Evolutionary conservation across 768 basidiomycete genomes (phyloP).

Genomic region (Chalciporus piperatus): DNA sequence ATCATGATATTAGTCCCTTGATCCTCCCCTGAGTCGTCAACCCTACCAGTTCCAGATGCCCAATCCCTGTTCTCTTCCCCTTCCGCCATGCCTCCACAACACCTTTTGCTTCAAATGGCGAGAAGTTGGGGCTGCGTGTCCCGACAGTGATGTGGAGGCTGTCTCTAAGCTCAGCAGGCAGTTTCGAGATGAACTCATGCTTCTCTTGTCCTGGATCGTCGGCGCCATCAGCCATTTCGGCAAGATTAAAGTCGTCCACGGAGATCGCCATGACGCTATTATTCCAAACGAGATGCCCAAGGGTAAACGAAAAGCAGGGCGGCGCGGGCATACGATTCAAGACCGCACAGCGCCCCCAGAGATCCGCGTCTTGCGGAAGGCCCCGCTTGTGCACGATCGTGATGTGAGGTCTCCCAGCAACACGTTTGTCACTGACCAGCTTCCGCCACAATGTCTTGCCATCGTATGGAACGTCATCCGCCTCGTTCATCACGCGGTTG

Average conservation of each 20-base stretch:
- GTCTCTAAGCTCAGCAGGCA: slow-evolving; percentile 46
- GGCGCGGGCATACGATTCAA: slow-evolving; percentile 27
- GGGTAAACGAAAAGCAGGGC: slow-evolving; percentile 57
- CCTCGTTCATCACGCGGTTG: slow-evolving; percentile 36
- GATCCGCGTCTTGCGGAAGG: slow-evolving; percentile 29
- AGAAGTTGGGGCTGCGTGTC: slow-evolving; percentile 49
- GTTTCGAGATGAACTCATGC: slow-evolving; percentile 42
- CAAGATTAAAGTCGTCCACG: slow-evolving; percentile 55
- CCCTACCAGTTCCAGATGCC: slow-evolving; percentile 29
- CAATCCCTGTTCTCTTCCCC: slow-evolving; percentile 31
- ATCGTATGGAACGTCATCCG: slow-evolving; percentile 28
- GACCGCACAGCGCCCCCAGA: slow-evolving; percentile 42
- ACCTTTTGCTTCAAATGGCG: slow-evolving; percentile 65
- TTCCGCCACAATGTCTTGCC: slow-evolving; percentile 46
- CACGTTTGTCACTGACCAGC: slow-evolving; percentile 44
- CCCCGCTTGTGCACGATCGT: slow-evolving; percentile 76
- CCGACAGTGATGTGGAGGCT: slow-evolving; percentile 88
- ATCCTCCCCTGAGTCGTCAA: slow-evolving; percentile 31
- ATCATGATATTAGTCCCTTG: slow-evolving; percentile 20
- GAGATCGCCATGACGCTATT: slow-evolving; percentile 77
- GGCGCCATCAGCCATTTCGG: slow-evolving; percentile 25
- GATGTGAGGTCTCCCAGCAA: slow-evolving; percentile 71
- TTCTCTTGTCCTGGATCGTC: slow-evolving; percentile 36
- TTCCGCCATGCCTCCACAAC: slow-evolving; percentile 57
- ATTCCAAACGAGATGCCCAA: slow-evolving; percentile 72